Base-by-base conservation (phyloP, 176 grass and related monocot species). In the Rhynchospora tenuis region DNA sequence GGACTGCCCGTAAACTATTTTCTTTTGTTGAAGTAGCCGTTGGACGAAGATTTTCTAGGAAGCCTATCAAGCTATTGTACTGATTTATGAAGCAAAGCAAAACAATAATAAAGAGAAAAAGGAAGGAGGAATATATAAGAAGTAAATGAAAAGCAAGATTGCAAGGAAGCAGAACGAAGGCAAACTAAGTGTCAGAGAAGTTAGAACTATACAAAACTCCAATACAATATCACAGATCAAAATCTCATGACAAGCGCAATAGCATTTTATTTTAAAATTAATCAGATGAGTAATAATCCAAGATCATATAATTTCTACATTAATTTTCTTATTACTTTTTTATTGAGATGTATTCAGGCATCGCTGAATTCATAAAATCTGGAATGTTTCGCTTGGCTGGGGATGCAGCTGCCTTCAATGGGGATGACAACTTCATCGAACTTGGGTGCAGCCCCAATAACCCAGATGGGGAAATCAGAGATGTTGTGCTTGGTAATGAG, bases 361-460 rank as follows among this genome's bases (percentile, higher is more conserved):
- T 98, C 15, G 88, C 87, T 0, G 90, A 91, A 28, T 94, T 88
- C 16, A 92, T 98, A 3, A 92, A 77, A 64, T 98, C 95, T 0
- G 74, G 82, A 17, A 77, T 94, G 9, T 91, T 90, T 89, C 81
- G 84, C 0, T 98, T 92, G 95, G 91, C 86, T 8, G 95, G 95
- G 7, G 92, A 98, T 63, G 92, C 95, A 3, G 11, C 23, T 9
- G 6, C 78, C 0, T 98, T 89, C 62, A 12, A 13, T 0, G 92
- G 95, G 0, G 89, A 89, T 58, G 0, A 66, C n/a, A 64, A 61
- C 31, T 95, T 90, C 85, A 93, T 98, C 3, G 95, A 98, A 78
- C 57, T 98, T 6, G 92, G 93, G 0, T 98, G 95, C 73, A 91
- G 87, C 10, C 95, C 95, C 0, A 98, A 98, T 81, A 98, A 98